A percentile compares a stretch with the other conserved stretches of the same genome.
phyloP scores from a whole-genome alignment of 2,329 filamentous ascomycete genomes.

The Nigrograna mackinnonii region DNA sequence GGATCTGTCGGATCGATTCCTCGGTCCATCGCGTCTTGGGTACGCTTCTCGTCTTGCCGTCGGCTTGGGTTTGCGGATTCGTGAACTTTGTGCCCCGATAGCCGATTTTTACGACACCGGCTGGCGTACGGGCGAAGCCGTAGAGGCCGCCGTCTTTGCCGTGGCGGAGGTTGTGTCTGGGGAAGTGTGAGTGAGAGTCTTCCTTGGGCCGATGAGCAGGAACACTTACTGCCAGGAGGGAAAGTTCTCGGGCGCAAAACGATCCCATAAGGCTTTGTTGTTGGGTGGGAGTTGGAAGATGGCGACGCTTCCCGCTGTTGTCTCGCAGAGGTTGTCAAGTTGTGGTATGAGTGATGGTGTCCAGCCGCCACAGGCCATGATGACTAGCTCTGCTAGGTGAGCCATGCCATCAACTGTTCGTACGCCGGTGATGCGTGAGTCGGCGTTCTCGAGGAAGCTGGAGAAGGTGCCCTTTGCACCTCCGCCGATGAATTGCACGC shows the following conservation, averaged over 20 bases:
- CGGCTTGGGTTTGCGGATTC: constrained; percentile 43
- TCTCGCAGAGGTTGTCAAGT: too few relatives aligned
- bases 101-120: constrained; percentile 53
- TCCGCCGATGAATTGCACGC: too few relatives aligned
- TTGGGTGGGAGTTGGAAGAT: constrained; percentile 48
- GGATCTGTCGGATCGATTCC: constrained; percentile 24
- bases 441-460: too few relatives aligned
- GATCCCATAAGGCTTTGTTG: constrained; percentile 36
- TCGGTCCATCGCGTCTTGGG: constrained; percentile 43
- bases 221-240: constrained; percentile 50
- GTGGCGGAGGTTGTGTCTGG: constrained; percentile 36
- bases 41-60: constrained; percentile 44
- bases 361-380: too few relatives aligned
- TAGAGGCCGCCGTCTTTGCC: constrained; percentile 45
- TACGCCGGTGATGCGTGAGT: too few relatives aligned
- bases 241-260: constrained; percentile 49
- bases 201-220: too few relatives aligned
- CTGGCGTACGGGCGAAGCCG: constrained; percentile 50
- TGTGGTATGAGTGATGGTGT: too few relatives aligned
- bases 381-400: too few relatives aligned
- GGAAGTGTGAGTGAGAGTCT: too few relatives aligned
- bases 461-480: too few relatives aligned
- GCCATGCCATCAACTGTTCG: too few relatives aligned
- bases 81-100: constrained; percentile 54
- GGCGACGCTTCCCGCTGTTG: constrained; percentile 52